phyloP scores from a whole-genome alignment of 306 rosid species.

The Acacia melanoxylon region DNA sequence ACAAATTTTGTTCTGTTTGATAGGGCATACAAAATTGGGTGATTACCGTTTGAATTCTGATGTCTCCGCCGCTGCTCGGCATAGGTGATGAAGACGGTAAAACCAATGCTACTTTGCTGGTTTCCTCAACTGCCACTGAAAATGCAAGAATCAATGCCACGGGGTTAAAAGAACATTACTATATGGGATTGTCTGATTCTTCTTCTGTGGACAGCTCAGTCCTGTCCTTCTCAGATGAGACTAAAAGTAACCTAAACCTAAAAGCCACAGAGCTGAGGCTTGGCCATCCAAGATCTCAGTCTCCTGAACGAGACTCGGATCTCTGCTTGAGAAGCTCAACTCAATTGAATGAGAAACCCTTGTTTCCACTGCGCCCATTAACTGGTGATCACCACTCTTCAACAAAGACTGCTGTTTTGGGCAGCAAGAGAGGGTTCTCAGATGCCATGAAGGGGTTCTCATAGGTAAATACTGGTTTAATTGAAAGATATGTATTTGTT shows the following conservation, averaged over 20 bases:
- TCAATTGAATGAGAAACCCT: slow-evolving; percentile 62
- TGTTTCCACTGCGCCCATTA: slow-evolving; percentile 61
- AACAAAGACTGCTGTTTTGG: slow-evolving; percentile 57
- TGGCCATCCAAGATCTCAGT: slow-evolving; percentile 84
- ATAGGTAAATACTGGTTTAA: slow-evolving; percentile 52
- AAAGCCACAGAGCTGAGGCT: slow-evolving; percentile 86
- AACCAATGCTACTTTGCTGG: slow-evolving; percentile 60
- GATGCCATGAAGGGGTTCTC: slow-evolving; percentile 77
- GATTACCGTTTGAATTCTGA: slow-evolving; percentile 41
- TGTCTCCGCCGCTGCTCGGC: slow-evolving; percentile 63
- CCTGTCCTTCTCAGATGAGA: slow-evolving; percentile 48
- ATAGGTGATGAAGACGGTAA: slow-evolving; percentile 65
- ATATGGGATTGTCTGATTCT: slow-evolving; percentile 81
- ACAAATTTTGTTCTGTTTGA: slow-evolving; percentile 24
- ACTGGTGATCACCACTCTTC: slow-evolving; percentile 52
- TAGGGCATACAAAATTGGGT: slow-evolving; percentile 39
- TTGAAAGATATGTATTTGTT: slow-evolving; percentile 6
- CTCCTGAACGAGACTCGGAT: slow-evolving; percentile 65
- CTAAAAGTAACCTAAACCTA: slow-evolving; percentile 57
- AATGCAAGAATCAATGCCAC: slow-evolving; percentile 41
- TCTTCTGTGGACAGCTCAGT: slow-evolving; percentile 70
- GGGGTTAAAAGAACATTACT: slow-evolving; percentile 69
- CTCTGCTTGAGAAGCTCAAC: slow-evolving; percentile 48
- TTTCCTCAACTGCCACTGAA: slow-evolving; percentile 59
- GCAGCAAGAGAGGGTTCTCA: slow-evolving; percentile 81